Evolutionary conservation across 441 rosid genomes (phyloP).

Genomic region (Populus hybrid): DNA sequence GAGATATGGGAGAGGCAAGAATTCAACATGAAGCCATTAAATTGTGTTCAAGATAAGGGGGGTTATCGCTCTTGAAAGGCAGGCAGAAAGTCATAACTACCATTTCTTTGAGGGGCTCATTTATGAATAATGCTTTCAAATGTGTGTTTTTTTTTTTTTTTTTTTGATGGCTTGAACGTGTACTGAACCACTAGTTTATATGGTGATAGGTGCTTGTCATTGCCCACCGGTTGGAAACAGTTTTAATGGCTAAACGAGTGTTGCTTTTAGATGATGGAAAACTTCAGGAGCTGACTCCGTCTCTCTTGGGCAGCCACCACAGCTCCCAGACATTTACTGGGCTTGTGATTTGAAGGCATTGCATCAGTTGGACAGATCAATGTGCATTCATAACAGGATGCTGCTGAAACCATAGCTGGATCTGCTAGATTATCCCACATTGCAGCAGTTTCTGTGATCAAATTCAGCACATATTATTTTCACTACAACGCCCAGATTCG

Average conservation of each 20-base stretch:
- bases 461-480: not conserved
- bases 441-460: not conserved
- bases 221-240: conserved; percentile 88
- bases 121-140: no score
- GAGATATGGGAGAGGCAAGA: not conserved
- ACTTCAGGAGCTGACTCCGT: conserved; percentile 56
- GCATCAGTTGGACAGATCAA: not conserved
- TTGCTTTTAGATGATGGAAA: conserved; percentile 63
- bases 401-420: not conserved
- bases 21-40: not conserved
- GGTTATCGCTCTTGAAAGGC: not conserved
- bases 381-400: not conserved
- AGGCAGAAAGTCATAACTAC: not conserved
- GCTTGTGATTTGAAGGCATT: conserved; percentile 47
- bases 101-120: not conserved
- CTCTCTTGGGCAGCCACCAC: conserved; percentile 34
- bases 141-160: no score
- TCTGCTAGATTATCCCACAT: not conserved
- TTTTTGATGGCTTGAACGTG: not conserved
- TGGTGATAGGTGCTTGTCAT: conserved; percentile 62
- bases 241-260: conserved; percentile 74
- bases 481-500: not conserved
- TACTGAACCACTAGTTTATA: conserved; percentile 2
- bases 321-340: conserved; percentile 42
- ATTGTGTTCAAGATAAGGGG: not conserved